Evolutionary conservation across 1,284 basidiomycete species (phyloP).

Genomic region (Apiotrichum sp.): DNA sequence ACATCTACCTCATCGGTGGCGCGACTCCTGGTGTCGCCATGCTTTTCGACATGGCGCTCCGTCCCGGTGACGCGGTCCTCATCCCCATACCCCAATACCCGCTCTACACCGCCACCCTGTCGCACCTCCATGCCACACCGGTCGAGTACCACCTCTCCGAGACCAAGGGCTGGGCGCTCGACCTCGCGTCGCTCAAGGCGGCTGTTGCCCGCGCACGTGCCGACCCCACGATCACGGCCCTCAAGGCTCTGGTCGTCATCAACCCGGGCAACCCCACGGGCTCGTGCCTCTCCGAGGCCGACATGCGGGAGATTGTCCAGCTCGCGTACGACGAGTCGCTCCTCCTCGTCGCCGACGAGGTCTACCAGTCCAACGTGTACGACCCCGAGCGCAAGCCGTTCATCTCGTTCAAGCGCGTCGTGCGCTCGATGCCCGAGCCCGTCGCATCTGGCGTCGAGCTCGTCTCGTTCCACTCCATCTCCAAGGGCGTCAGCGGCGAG

Average conservation of each 20-base stretch:
- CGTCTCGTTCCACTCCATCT: conserved; percentile 86
- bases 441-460: conserved; percentile 55
- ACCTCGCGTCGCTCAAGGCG: conserved; percentile 59
- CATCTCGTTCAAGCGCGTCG: conserved; percentile 79
- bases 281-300: conserved; percentile 62
- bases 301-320: conserved; percentile 64
- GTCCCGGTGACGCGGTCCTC: conserved; percentile 19
- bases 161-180: conserved; percentile 70
- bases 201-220: conserved; percentile 60
- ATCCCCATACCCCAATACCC: conserved; percentile 97
- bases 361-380: conserved; percentile 86
- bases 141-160: conserved; percentile 84
- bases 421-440: conserved; percentile 55
- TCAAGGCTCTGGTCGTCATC: conserved; percentile 81
- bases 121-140: conserved; percentile 67
- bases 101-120: conserved; percentile 84
- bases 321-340: conserved; percentile 74
- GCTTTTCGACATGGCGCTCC: conserved; percentile 52
- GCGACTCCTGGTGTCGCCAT: conserved; percentile 84
- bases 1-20: conserved; percentile 87
- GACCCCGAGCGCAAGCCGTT: conserved; percentile 58
- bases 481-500: conserved; percentile 84
- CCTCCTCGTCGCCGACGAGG: conserved; percentile 83
- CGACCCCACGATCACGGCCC: conserved; percentile 53
- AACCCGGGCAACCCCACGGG: conserved; percentile 93